phyloP scores from a whole-genome alignment of 805 yeast genomes.

The Hanseniaspora vineae region DNA sequence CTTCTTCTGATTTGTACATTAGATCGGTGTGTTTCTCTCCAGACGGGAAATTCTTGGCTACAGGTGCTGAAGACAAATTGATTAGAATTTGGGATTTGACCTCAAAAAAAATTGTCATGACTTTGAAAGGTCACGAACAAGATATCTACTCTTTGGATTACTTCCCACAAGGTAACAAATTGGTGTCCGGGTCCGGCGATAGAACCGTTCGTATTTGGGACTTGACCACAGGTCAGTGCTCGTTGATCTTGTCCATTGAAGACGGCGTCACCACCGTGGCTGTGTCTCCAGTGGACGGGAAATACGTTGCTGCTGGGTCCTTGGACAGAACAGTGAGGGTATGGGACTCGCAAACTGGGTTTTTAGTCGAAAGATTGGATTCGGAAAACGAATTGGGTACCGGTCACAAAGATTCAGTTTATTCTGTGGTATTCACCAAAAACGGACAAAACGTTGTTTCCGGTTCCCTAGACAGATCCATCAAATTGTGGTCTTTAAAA shows the following conservation, averaged over 20 bases:
- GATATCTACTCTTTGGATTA: slow-evolving; percentile 93
- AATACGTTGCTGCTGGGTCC: slow-evolving; percentile 90
- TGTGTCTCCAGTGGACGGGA: slow-evolving; percentile 81
- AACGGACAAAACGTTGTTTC: slow-evolving; percentile 86
- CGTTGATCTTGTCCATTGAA: slow-evolving; percentile 78
- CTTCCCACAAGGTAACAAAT: slow-evolving; percentile 85
- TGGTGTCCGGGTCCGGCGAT: slow-evolving; percentile 94
- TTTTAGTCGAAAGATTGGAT: slow-evolving; percentile 82
- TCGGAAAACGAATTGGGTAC: slow-evolving; percentile 79
- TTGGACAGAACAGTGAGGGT: slow-evolving; percentile 91
- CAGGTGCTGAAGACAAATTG: slow-evolving; percentile 83
- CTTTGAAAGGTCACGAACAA: slow-evolving; percentile 90
- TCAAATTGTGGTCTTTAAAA: slow-evolving; percentile 88
- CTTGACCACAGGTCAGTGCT: slow-evolving; percentile 75
- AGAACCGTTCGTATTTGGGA: slow-evolving; percentile 96
- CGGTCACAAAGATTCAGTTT: slow-evolving; percentile 93
- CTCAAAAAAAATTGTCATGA: slow-evolving; percentile 71
- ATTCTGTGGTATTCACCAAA: slow-evolving; percentile 85
- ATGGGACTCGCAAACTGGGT: slow-evolving; percentile 91
- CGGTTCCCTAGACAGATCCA: slow-evolving; percentile 91
- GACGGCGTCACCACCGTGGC: slow-evolving; percentile 98
- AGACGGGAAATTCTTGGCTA: slow-evolving; percentile 83
- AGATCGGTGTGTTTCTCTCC: slow-evolving; percentile 95
- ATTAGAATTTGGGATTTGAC: slow-evolving; percentile 94
- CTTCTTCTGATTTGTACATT: slow-evolving; percentile 64